A percentile compares a stretch with the other conserved stretches of the same genome.
These are phyloP conservation scores for Teunomyces pallodes DNA, from an alignment of 805 yeast species.

Conservation along the genomic window DNA sequence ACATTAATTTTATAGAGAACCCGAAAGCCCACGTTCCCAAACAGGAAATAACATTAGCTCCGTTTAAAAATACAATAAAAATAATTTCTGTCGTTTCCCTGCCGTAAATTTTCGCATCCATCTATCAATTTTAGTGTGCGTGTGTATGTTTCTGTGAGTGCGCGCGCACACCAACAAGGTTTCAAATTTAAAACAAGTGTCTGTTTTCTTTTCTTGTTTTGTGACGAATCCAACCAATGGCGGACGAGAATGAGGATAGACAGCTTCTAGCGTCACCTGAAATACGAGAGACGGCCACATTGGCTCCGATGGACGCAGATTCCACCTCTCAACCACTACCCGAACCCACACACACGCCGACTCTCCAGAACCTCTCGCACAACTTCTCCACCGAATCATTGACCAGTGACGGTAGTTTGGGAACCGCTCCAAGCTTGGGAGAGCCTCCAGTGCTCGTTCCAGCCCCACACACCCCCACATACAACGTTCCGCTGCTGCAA, in stretches of 20 bases:
- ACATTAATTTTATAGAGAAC: neutral
- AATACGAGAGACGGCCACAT: neutral
- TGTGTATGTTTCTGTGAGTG: too few relatives aligned
- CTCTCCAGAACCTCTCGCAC: slow-evolving; percentile 13
- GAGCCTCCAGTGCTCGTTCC: slow-evolving; percentile 9
- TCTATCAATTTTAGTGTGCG: neutral
- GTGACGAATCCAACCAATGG: too few relatives aligned
- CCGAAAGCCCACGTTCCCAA: too few relatives aligned
- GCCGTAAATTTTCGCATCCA: neutral
- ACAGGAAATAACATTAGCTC: too few relatives aligned
- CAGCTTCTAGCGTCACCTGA: slow-evolving; percentile 1
- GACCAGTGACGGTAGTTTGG: neutral
- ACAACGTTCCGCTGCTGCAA: slow-evolving; percentile 4
- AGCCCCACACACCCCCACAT: slow-evolving; percentile 7
- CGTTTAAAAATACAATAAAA: too few relatives aligned
- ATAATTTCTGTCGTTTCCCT: too few relatives aligned
- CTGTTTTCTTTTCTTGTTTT: neutral
- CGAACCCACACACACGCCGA: neutral
- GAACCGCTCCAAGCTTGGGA: neutral
- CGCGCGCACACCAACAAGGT: neutral
- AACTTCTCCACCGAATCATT: slow-evolving; percentile 39
- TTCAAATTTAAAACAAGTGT: neutral
- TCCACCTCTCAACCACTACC: neutral
- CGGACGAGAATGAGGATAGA: neutral
- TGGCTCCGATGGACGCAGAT: neutral